A percentile compares a stretch with the other conserved stretches of the same genome.
Conservation (phyloP, 148 eudicot species). For the Cornus florida region DNA sequence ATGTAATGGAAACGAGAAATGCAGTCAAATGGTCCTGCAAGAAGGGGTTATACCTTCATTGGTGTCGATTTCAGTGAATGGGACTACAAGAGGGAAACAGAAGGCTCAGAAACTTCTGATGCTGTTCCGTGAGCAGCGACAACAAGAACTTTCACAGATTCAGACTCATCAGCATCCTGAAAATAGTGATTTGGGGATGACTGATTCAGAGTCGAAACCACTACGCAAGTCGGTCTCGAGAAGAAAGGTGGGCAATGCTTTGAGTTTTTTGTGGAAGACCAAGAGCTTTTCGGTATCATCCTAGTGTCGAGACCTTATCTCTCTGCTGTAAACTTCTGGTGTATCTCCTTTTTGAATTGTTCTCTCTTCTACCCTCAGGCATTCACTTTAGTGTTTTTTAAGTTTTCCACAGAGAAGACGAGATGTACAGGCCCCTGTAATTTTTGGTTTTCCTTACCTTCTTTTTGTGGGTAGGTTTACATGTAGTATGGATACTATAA, state of each 20-base stretch:
- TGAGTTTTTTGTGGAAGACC: constrained; percentile 72
- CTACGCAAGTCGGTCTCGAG: constrained; percentile 56
- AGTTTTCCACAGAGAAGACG: constrained; percentile 26
- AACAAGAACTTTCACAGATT: constrained; percentile 51
- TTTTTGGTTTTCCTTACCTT: constrained; percentile 14
- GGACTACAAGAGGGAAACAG: constrained; percentile 82
- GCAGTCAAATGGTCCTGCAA: constrained; percentile 84
- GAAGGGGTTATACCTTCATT: constrained; percentile 95
- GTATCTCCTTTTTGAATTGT: constrained; percentile 18
- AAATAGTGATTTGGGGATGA: constrained; percentile 6
- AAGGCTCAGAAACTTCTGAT: constrained; percentile 90
- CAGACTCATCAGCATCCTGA: constrained; percentile 17
- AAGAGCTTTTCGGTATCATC: constrained; percentile 60
- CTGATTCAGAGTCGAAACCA: constrained; percentile 35
- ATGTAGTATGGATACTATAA: background rate
- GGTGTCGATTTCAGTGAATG: constrained; percentile 84
- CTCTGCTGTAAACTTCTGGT: constrained; percentile 35
- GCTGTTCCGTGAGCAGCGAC: constrained; percentile 88
- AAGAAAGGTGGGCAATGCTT: constrained; percentile 54
- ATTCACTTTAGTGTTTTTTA: background rate
- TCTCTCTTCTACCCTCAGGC: background rate
- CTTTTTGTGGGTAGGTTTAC: background rate
- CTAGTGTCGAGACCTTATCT: constrained; percentile 34
- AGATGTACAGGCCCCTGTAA: constrained; percentile 52
- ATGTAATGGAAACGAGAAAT: constrained; percentile 69